Evolutionary conservation across 2,329 filamentous ascomycete genomes (phyloP), one percentile per base, ranked within the genome.

Genomic region (Elsinoe arachidis): DNA sequence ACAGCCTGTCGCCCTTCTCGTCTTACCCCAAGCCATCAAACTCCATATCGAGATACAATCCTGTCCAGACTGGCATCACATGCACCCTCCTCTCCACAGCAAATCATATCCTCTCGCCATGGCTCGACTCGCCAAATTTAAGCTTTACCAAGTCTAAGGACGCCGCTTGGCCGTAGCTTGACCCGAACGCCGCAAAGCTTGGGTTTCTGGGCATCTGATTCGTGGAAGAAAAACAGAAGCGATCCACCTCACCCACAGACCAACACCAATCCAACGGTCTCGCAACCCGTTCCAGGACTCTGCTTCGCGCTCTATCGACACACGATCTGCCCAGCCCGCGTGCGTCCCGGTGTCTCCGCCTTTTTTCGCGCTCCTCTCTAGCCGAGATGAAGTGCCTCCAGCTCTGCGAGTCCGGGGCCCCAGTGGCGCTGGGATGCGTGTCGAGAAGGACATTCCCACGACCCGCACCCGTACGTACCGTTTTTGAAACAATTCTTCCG

Each of bases 131-230:
- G 39, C 19, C n/a, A 19, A 39, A 19, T 43, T 43, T 43, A 52
- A 52, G 47, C 47, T 52, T 52, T 52, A 52, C 30, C 26, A 52
- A 52, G 47, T 19, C n/a, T 11, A 14, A 5, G 30, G 10, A 11
- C 30, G 9, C 47, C 33, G 26, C 47, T 52, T 52, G 47, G 47
- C 47, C 47, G 15, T 35, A 52, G 47, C 47, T 52, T 52, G 47
- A 52, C 26, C 19, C 14, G 14, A 14, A 52, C 47, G 47, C 47
- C 47, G 26, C 33, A 52, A 52, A 52, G 47, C 47, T 52, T 52
- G 47, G 47, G 47, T 17, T 35, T 37, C 47, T 52, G 47, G 47
- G 47, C 47, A 52, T 52, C 33, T 38, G 21, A 52, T 52, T 33
- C 30, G 47, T 52, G 47, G 47, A 52, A 35, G 26, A 52, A 35